Conservation (phyloP, 2,329 filamentous ascomycete genomes). For the Hypoxylon sp. region DNA sequence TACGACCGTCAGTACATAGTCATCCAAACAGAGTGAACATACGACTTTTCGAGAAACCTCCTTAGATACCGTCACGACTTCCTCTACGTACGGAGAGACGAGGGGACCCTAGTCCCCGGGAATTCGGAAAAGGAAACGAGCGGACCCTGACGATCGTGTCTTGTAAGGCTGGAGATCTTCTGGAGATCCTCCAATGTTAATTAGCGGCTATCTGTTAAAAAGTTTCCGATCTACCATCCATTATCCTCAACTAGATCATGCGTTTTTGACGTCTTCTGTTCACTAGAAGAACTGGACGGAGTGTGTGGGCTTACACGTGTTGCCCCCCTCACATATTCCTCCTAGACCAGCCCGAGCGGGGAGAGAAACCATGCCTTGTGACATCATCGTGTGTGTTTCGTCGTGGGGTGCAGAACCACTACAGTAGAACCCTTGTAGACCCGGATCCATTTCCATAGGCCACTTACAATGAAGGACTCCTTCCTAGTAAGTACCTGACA, state of each 20-base stretch:
- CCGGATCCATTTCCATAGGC: slow-evolving; percentile 9
- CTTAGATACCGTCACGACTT: slow-evolving; percentile 9
- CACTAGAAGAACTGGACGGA: neutral
- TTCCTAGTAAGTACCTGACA: slow-evolving; percentile 12
- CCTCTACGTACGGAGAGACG: neutral
- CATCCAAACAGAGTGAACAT: neutral
- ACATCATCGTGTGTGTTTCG: slow-evolving; percentile 28
- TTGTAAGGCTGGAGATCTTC: slow-evolving; percentile 36
- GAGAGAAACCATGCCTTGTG: slow-evolving; percentile 24
- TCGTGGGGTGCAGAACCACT: slow-evolving; percentile 30
- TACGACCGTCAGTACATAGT: slow-evolving; percentile 3
- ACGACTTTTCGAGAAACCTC: neutral
- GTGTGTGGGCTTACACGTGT: neutral
- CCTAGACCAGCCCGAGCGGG: slow-evolving; percentile 4
- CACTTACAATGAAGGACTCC: slow-evolving; percentile 1
- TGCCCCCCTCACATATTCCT: neutral
- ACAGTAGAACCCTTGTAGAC: slow-evolving; percentile 21
- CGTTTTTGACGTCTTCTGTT: slow-evolving; percentile 8
- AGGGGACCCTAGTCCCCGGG: slow-evolving; percentile 4
- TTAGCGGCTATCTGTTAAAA: slow-evolving; percentile 11
- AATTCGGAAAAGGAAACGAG: slow-evolving; percentile 14
- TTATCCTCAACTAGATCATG: slow-evolving; percentile 2
- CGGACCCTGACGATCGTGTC: slow-evolving; percentile 43
- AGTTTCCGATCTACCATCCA: slow-evolving; percentile 6
- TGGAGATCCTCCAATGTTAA: slow-evolving; percentile 9